Evolutionary conservation across 306 rosid genomes (phyloP).

Genomic region (Lotus japonicus): DNA sequence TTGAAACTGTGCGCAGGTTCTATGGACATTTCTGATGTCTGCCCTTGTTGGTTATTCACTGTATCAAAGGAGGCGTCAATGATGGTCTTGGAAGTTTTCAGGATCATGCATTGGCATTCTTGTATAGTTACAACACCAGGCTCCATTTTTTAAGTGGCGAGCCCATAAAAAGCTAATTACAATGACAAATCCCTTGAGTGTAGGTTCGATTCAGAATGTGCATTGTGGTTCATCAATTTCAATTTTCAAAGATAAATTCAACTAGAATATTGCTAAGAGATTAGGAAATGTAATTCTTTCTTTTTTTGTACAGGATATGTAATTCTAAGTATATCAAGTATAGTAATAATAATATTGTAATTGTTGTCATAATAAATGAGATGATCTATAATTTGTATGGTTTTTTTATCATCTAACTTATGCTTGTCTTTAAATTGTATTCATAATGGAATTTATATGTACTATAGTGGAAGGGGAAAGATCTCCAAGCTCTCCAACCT

Average conservation of each 20-base stretch:
- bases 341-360: too few relatives aligned
- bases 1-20: constrained; percentile 47
- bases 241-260: background rate
- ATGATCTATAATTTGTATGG: too few relatives aligned
- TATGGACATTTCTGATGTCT: constrained; percentile 95
- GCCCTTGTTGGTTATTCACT: constrained; percentile 94
- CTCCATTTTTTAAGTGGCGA: constrained; percentile 18
- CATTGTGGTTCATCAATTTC: constrained; percentile 7
- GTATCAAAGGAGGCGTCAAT: constrained; percentile 77
- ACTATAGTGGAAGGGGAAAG: too few relatives aligned
- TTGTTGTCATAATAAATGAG: too few relatives aligned
- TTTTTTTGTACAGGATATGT: too few relatives aligned
- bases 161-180: constrained; percentile 21
- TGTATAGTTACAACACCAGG: constrained; percentile 7
- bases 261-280: too few relatives aligned
- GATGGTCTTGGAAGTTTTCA: constrained; percentile 16
- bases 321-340: too few relatives aligned
- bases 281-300: too few relatives aligned
- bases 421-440: too few relatives aligned
- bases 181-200: constrained; percentile 20
- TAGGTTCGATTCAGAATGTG: constrained; percentile 2
- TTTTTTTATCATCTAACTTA: too few relatives aligned
- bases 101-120: constrained; percentile 11
- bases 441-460: too few relatives aligned
- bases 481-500: too few relatives aligned